Evolutionary conservation across 164 flowering plant genomes (phyloP), one percentile per base, ranked within the genome.

Genomic region (Magnolia officinalis): DNA sequence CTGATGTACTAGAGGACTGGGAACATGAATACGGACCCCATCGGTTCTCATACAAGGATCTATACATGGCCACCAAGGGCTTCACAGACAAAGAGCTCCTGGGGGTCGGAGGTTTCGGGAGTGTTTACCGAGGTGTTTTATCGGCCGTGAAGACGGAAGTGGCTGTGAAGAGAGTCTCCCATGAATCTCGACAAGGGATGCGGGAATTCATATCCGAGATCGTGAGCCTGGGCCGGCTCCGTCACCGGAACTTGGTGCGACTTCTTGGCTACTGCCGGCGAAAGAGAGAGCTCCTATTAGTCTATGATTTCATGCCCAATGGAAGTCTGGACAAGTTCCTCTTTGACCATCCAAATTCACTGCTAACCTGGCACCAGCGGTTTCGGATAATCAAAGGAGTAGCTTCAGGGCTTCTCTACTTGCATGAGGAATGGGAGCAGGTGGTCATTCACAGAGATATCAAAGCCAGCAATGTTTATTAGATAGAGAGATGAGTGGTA

Each of bases 1-100:
- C 86, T 0, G 84, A 88, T 20, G 64, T 80, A 3, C 52, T 83
- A 23, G 90, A 89, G 75, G 85, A 81, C 16, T 89, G 90, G 92
- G 92, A 89, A 71, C 68, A 63, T 8, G 82, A 82, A 0, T 83
- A 79, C n/a, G 86, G 84, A 11, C 75, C 75, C 29, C 75, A 73
- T 6, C 29, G 75, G 52, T 64, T 73, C 23, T 64, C 51, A 0
- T 89, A 83, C 83, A 85, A 84, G 74, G 88, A 86, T 49, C 67
- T 88, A 6, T 77, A 81, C 10, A 18, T 50, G 1, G 90, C 87
- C 8, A 84, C 90, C 0, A 84, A 83, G 66, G 88, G 89, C 5
- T 88, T 89, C 59, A 78, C 61, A 10, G 86, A 86, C 2, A 79
- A 82, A 14, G 86, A 83, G 75, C 71, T 88, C 1, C 49, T 88